Base-by-base conservation (phyloP, 805 yeast species). In the Hagleromyces aurorensis region DNA sequence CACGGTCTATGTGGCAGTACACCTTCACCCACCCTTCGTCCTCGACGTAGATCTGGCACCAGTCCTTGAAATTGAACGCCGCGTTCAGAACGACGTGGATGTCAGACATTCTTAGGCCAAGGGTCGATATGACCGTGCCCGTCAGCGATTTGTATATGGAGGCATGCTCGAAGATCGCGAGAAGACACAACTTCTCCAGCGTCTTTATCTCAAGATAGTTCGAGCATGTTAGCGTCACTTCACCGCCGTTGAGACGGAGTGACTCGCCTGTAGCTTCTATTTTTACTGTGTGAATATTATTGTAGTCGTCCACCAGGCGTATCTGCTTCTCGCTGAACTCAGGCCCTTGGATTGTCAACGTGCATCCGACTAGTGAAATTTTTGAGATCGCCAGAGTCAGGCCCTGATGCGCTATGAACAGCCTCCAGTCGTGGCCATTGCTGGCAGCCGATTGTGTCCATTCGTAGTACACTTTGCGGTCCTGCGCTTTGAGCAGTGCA, bases 1-100 rank as follows among this genome's bases (percentile, higher is more conserved):
- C 43, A 19, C 44, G 46, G 26, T 51, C 55, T 14, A 55, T 49
- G 23, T 52, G 55, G 27, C 55, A 50, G 57, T 57, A 55, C 9
- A 50, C 41, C 37, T 50, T 55, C 6, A 48, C 44, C 55, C 57
- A 55, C 16, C 52, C 51, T 28, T 44, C 42, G 3, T 45, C 55
- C 25, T 43, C 46, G 6, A 48, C 24, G 22, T 49, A 45, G 10
- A 55, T 41, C 32, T 50, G 52, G 31, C 60, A 55, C 60, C 60
- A 55, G 35, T 55, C 60, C 31, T 53, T 52, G 32, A 45, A 55
- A 32, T 44, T 50, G 21, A 34, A 50, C 16, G 46, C 40, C 4
- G 53, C 44, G 29, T 46, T 41, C 21, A 55, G 29, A 3, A 55
- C 38, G 10, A 51, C 25, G 27, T 45, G 44, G 23, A 55, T 53